phyloP scores from a whole-genome alignment of 2,329 filamentous ascomycete genomes.

The Lecanicillium sp. region DNA sequence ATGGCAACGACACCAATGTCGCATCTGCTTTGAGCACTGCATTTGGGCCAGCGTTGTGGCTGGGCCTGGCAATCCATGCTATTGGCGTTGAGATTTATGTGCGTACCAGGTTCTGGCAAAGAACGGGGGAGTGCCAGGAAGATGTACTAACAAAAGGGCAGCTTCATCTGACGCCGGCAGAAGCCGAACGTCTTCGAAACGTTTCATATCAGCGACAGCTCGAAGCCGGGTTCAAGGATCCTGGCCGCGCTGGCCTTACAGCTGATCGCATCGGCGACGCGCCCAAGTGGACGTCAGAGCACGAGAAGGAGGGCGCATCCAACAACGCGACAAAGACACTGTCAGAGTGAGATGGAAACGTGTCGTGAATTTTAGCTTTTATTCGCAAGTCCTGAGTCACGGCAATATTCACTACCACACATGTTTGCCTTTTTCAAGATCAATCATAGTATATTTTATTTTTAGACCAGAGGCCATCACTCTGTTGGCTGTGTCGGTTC shows the following conservation, averaged over 20 bases:
- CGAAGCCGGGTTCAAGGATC: constrained; percentile 41
- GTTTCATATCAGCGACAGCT: constrained; percentile 48
- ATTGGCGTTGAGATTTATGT: constrained; percentile 39
- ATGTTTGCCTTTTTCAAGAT: too few relatives aligned
- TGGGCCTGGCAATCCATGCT: constrained; percentile 41
- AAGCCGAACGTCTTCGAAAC: constrained; percentile 43
- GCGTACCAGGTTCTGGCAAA: constrained; percentile 15
- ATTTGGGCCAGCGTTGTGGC: constrained; percentile 44
- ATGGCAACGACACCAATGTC: constrained; percentile 16
- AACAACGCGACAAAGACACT: too few relatives aligned
- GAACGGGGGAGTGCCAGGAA: constrained; percentile 8
- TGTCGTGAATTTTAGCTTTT: too few relatives aligned
- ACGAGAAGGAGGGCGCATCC: too few relatives aligned
- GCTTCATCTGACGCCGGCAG: constrained; percentile 43
- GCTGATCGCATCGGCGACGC: constrained; percentile 29
- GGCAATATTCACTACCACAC: too few relatives aligned
- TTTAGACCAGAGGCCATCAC: too few relatives aligned
- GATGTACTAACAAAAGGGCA: constrained; percentile 15
- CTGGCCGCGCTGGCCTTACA: constrained; percentile 38
- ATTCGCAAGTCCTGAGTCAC: too few relatives aligned
- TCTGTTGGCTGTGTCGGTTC: constrained; percentile 19
- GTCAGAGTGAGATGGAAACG: too few relatives aligned
- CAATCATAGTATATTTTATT: too few relatives aligned
- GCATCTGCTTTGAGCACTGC: constrained; percentile 33
- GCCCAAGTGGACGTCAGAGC: too few relatives aligned